These are phyloP conservation scores for Pythium volutum DNA, from an alignment of 352 stramenopile species.

Conservation along the genomic window DNA sequence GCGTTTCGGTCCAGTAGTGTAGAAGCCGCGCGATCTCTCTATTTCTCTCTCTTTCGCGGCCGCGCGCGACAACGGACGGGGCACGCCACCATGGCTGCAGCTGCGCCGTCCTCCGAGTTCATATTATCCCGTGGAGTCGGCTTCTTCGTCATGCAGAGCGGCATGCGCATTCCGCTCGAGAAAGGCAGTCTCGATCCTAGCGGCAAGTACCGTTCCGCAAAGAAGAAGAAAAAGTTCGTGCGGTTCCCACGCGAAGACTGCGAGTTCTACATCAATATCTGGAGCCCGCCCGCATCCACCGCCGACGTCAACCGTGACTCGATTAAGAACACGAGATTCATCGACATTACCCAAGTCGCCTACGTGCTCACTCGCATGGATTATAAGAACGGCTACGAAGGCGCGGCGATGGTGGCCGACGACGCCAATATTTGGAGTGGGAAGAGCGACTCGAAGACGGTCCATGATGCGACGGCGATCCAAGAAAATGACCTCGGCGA, in stretches of 20 bases:
- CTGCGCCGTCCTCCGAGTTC: background rate
- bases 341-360: constrained; percentile 76
- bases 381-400: constrained; percentile 67
- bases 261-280: constrained; percentile 86
- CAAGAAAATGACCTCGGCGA: background rate
- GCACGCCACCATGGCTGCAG: constrained; percentile 14
- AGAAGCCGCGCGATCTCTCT: background rate
- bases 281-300: constrained; percentile 19
- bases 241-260: constrained; percentile 49
- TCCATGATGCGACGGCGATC: background rate
- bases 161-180: constrained; percentile 52
- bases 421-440: constrained; percentile 58
- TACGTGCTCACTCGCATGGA: constrained; percentile 64
- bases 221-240: constrained; percentile 39
- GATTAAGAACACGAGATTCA: constrained; percentile 32
- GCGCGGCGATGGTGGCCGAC: constrained; percentile 1
- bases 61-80: background rate
- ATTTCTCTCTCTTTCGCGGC: background rate
- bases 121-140: background rate
- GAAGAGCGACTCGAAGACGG: constrained; percentile 14
- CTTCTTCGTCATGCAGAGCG: constrained; percentile 14
- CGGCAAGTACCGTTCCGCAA: constrained; percentile 21
- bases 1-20: background rate
- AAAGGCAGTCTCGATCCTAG: constrained; percentile 38
- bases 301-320: constrained; percentile 23